Percentiles rank a stretch among this genome's conserved stretches.
Conservation (phyloP, 805 yeast species). For the Starmera dryadoides region DNA sequence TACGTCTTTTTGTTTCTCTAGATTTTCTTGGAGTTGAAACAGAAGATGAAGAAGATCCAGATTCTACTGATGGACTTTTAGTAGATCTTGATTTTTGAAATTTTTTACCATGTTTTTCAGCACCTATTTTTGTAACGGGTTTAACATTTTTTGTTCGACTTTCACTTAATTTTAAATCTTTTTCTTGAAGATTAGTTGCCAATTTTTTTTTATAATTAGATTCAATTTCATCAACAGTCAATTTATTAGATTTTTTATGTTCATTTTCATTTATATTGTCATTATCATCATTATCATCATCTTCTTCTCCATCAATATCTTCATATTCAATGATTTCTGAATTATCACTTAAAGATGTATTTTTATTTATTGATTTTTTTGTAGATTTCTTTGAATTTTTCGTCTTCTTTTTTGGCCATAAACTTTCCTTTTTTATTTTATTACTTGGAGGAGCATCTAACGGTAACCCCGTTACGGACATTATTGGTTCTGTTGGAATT, state of each 20-base stretch:
- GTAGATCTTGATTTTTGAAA: not conserved
- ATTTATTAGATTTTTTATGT: not conserved
- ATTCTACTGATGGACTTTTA: not conserved
- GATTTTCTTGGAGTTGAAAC: not conserved
- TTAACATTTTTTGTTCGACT: not conserved
- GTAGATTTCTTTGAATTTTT: constrained; percentile 11
- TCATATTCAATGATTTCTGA: too few species aligned
- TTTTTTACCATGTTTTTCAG: constrained; percentile 11
- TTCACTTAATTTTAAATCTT: constrained; percentile 24
- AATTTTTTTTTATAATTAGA: constrained; percentile 14
- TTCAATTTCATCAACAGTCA: constrained; percentile 2
- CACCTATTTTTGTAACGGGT: constrained; percentile 9
- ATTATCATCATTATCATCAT: constrained; percentile 5
- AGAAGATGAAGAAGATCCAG: not conserved
- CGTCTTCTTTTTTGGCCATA: constrained; percentile 37
- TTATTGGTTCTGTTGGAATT: constrained; percentile 41
- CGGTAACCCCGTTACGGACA: constrained; percentile 67
- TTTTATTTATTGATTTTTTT: not conserved
- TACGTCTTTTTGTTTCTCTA: constrained; percentile 9
- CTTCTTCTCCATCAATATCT: not conserved
- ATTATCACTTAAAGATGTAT: too few species aligned
- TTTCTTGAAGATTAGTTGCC: constrained; percentile 27
- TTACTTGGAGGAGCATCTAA: constrained; percentile 61
- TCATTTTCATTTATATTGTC: constrained; percentile 14
- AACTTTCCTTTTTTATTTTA: constrained; percentile 47